Evolutionary conservation across 2,329 filamentous ascomycete genomes (phyloP).

Genomic region (Ampelomyces quisqualis): DNA sequence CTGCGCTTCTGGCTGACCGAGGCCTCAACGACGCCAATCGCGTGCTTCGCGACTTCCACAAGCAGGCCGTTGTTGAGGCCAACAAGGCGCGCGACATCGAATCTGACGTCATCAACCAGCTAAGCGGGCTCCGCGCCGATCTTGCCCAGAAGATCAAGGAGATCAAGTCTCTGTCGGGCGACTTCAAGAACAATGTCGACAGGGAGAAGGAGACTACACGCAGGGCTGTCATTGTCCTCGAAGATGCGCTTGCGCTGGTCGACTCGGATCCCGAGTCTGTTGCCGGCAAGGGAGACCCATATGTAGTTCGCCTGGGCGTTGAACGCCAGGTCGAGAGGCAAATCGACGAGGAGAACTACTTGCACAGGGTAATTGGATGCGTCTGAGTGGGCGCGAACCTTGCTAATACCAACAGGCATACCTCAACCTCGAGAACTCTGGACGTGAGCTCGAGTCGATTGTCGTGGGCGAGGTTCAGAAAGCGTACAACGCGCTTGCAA

Average conservation of each 20-base stretch:
- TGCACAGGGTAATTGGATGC: constrained; percentile 70
- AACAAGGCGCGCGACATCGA: constrained; percentile 91
- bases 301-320: constrained; percentile 78
- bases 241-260: constrained; percentile 75
- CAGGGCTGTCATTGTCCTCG: constrained; percentile 75
- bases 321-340: constrained; percentile 90
- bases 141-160: constrained; percentile 97
- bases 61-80: constrained; percentile 73
- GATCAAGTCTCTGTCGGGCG: constrained; percentile 87
- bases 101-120: constrained; percentile 82
- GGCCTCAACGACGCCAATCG: constrained; percentile 87
- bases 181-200: constrained; percentile 96
- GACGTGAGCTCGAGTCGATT: constrained; percentile 91
- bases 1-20: constrained; percentile 73
- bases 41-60: constrained; percentile 80
- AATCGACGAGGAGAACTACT: constrained; percentile 94
- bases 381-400: background rate
- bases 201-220: constrained; percentile 88
- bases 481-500: constrained; percentile 90
- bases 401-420: constrained; percentile 65
- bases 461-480: constrained; percentile 98
- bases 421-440: constrained; percentile 89
- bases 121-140: constrained; percentile 83
- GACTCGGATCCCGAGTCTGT: constrained; percentile 74
- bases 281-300: constrained; percentile 88